These are phyloP conservation scores for Peniophora sp. DNA, from an alignment of 1,284 basidiomycete species.

Conservation along the genomic window DNA sequence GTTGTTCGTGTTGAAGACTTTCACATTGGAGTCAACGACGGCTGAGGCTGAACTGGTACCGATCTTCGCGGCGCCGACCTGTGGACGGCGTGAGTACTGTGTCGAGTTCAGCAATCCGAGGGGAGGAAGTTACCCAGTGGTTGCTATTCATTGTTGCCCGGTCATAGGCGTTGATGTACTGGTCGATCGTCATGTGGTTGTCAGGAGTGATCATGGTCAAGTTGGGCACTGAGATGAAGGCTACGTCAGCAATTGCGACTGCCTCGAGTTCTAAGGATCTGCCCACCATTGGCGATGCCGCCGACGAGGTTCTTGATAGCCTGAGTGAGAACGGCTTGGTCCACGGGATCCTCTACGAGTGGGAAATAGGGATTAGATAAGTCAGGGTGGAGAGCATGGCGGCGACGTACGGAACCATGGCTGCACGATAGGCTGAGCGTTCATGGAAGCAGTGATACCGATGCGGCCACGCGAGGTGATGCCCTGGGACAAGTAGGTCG, in stretches of 20 bases:
- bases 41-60: constrained; percentile 26
- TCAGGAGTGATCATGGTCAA: constrained; percentile 54
- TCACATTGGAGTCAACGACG: constrained; percentile 51
- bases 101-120: too few species aligned
- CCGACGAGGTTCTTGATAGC: constrained; percentile 42
- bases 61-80: constrained; percentile 41
- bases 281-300: constrained; percentile 30
- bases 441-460: constrained; percentile 47
- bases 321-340: constrained; percentile 41
- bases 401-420: constrained; percentile 39
- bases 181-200: constrained; percentile 40
- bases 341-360: constrained; percentile 32
- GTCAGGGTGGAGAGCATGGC: too few species aligned
- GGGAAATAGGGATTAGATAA: too few species aligned
- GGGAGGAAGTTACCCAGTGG: constrained; percentile 31
- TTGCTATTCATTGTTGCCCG: constrained; percentile 40
- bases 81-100: too few species aligned
- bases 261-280: not conserved
- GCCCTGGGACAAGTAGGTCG: constrained; percentile 44
- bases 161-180: constrained; percentile 45
- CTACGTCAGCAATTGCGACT: not conserved
- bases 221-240: constrained; percentile 28
- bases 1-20: constrained; percentile 52
- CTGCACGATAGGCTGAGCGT: constrained; percentile 36
- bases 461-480: constrained; percentile 56